Percentiles rank a stretch among this genome's conserved stretches.
Conservation (phyloP, 2,329 filamentous ascomycete species). For the Graphilbum sp. region DNA sequence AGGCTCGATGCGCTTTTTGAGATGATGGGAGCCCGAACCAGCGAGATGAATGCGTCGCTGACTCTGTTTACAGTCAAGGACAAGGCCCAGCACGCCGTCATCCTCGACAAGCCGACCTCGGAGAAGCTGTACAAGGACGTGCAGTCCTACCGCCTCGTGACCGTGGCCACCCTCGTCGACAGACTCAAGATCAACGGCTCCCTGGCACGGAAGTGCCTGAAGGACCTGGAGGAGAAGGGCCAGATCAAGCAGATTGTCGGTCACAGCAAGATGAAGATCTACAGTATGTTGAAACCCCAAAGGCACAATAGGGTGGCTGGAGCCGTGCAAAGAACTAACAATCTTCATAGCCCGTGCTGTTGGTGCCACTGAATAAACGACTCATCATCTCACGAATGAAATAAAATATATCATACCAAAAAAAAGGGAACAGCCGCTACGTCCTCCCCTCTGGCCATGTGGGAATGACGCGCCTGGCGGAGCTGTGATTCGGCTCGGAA, state of each 20-base stretch:
- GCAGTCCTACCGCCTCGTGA: slow-evolving; percentile 98
- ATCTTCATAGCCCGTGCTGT: slow-evolving; percentile 41
- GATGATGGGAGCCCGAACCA: no score
- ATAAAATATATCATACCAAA: slow-evolving; percentile 6
- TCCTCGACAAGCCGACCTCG: slow-evolving; percentile 93
- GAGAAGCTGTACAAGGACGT: slow-evolving; percentile 99
- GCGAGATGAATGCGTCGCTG: no score
- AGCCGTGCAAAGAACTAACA: slow-evolving; percentile 10
- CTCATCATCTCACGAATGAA: slow-evolving; percentile 3
- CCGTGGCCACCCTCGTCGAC: slow-evolving; percentile 95
- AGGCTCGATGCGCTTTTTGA: no score
- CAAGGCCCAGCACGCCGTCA: slow-evolving; percentile 98
- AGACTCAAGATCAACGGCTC: slow-evolving; percentile 99
- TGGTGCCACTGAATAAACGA: slow-evolving; percentile 29
- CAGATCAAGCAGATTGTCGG: slow-evolving; percentile 95
- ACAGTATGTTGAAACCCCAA: slow-evolving; percentile 44
- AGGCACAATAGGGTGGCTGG: background rate
- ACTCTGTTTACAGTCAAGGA: slow-evolving; percentile 60
- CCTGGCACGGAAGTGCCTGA: slow-evolving; percentile 74
- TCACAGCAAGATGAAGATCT: slow-evolving; percentile 97
- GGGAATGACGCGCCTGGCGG: slow-evolving; percentile 5
- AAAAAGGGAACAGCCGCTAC: no score
- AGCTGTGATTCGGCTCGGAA: slow-evolving; percentile 6
- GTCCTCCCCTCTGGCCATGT: background rate
- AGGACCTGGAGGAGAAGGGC: slow-evolving; percentile 93